These are phyloP conservation scores for Sclerotinia subarctica DNA, from an alignment of 2,329 filamentous ascomycete genomes.

Conservation along the genomic window DNA sequence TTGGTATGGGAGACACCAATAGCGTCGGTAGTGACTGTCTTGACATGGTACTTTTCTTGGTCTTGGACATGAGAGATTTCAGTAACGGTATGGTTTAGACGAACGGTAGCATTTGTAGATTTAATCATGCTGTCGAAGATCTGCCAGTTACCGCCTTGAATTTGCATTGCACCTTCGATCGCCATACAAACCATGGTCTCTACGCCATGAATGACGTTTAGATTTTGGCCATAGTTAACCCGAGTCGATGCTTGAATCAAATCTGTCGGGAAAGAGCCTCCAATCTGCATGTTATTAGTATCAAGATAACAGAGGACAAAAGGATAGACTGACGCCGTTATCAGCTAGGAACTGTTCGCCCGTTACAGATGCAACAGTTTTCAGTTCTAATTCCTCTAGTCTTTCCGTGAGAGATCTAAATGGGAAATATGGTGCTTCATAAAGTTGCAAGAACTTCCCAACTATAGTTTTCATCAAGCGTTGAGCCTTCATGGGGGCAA, in stretches of 20 bases:
- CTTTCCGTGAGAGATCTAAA: constrained; percentile 72
- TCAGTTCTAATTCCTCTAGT: constrained; percentile 64
- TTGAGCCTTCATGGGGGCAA: constrained; percentile 70
- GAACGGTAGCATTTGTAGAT: constrained; percentile 57
- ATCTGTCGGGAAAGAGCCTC: constrained; percentile 66
- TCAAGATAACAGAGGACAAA: background rate
- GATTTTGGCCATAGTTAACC: constrained; percentile 91
- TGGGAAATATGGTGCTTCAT: constrained; percentile 78
- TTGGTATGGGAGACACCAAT: constrained; percentile 18
- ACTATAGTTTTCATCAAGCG: constrained; percentile 69
- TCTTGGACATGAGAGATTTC: constrained; percentile 52
- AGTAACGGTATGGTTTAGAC: constrained; percentile 65
- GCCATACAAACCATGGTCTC: constrained; percentile 89
- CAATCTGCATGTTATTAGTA: constrained; percentile 48
- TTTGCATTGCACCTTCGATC: constrained; percentile 74
- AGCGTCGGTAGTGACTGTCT: constrained; percentile 28
- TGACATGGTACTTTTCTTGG: constrained; percentile 46
- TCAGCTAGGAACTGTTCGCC: constrained; percentile 68
- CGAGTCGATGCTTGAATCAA: constrained; percentile 87
- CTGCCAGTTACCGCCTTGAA: constrained; percentile 86
- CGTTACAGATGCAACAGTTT: constrained; percentile 63
- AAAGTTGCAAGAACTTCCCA: constrained; percentile 72
- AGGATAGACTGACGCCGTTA: constrained; percentile 50
- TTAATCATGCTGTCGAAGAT: constrained; percentile 85
- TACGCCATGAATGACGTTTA: constrained; percentile 81